Evolutionary conservation across 140 eudicot genomes (phyloP), one percentile per base, ranked within the genome.

Genomic region (Stevia rebaudiana): DNA sequence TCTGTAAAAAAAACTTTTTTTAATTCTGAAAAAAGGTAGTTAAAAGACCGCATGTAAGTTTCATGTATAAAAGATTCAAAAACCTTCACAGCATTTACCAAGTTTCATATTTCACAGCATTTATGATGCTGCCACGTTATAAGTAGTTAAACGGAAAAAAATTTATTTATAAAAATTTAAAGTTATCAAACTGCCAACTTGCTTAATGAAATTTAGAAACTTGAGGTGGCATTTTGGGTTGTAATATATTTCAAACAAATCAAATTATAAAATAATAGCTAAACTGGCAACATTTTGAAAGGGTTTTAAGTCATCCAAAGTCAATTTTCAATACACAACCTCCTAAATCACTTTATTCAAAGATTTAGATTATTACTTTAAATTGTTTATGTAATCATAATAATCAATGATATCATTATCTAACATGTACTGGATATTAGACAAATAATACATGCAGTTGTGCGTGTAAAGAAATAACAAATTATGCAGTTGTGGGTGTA

Each of bases 1-100:
- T 80, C 99, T 94, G 79, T 22, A 84, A 44, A 28, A 40, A 65
- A 7, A 54, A 25, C 18, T 37, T 50, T 13, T 37, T 48, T 65
- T 4, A 66, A 61, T 40, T 40, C 28, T 18, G 11, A 44, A 63
- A 44, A 24, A 8, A 8, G 15, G 17, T 16, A n/a, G n/a, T 54
- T 28, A 54, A 54, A 12, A n/a, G n/a, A n/a, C n/a, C n/a, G n/a
- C n/a, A n/a, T n/a, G n/a, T n/a, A n/a, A n/a, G n/a, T n/a, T n/a
- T n/a, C n/a, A n/a, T n/a, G n/a, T n/a, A n/a, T n/a, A n/a, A n/a
- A n/a, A n/a, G n/a, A n/a, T n/a, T n/a, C n/a, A n/a, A n/a, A n/a
- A n/a, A n/a, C n/a, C n/a, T n/a, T n/a, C n/a, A n/a, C n/a, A n/a
- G n/a, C n/a, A n/a, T n/a, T n/a, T n/a, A 16, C 3, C 28, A 28